Evolutionary conservation across 495 filamentous ascomycete species (phyloP).

Genomic region (Aspergillus nanangensis): DNA sequence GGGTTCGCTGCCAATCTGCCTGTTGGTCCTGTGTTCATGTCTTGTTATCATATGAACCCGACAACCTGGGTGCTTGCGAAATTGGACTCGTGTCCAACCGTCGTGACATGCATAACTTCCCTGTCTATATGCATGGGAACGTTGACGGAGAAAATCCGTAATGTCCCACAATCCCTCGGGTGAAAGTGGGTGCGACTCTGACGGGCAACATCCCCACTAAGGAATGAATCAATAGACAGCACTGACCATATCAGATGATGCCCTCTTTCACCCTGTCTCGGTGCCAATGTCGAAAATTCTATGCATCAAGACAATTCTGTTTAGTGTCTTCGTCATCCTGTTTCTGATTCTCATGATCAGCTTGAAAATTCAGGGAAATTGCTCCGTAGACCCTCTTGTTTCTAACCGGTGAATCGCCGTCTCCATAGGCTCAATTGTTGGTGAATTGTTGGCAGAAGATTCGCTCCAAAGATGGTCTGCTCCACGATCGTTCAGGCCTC

Average conservation of each 20-base stretch:
- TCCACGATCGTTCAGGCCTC: constrained; percentile 10
- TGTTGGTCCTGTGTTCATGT: constrained; percentile 6
- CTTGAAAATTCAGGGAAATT: no score
- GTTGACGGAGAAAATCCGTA: neutral
- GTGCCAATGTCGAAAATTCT: no score
- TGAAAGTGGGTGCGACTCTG: neutral
- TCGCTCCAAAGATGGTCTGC: neutral
- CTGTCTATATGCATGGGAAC: constrained; percentile 8
- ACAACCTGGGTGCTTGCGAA: constrained; percentile 21
- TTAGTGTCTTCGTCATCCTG: no score
- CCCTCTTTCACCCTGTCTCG: no score
- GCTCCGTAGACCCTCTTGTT: no score
- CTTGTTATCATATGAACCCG: constrained; percentile 22
- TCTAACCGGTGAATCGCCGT: no score
- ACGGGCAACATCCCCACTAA: neutral
- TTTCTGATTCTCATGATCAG: no score
- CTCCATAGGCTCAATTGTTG: no score
- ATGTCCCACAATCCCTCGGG: neutral
- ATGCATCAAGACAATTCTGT: no score
- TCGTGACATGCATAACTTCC: constrained; percentile 25
- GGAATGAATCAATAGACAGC: no score
- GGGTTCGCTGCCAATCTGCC: constrained; percentile 24
- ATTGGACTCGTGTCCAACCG: constrained; percentile 6
- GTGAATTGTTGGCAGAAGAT: neutral
- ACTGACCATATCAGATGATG: no score